phyloP scores from a whole-genome alignment of 345 rosid species.

The Moricandia moricandioides region DNA sequence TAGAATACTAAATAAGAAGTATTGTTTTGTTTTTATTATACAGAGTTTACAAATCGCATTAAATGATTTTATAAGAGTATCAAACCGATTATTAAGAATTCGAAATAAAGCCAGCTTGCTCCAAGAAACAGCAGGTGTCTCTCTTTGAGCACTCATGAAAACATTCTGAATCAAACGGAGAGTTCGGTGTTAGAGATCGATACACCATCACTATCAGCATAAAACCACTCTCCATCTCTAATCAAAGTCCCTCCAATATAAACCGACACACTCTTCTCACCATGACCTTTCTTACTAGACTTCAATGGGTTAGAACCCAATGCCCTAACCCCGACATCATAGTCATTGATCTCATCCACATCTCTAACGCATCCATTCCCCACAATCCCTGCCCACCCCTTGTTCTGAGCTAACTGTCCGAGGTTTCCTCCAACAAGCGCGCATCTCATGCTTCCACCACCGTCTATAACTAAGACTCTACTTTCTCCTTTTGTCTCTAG shows the following conservation, averaged over 20 bases:
- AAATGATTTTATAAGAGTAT: not conserved
- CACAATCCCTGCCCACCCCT: slow-evolving; percentile 78
- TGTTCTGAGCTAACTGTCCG: slow-evolving; percentile 68
- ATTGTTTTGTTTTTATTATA: no score
- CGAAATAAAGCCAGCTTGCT: not conserved
- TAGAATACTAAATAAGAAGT: no score
- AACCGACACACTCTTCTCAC: slow-evolving; percentile 63
- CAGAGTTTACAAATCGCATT: not conserved
- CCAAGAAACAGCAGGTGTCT: not conserved
- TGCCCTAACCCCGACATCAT: slow-evolving; percentile 76
- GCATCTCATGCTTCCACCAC: slow-evolving; percentile 88
- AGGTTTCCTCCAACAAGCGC: slow-evolving; percentile 85
- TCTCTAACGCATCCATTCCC: slow-evolving; percentile 86
- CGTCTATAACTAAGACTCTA: slow-evolving; percentile 76
- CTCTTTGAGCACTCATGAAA: not conserved
- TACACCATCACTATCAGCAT: slow-evolving; percentile 80
- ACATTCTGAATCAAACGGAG: slow-evolving; percentile 39
- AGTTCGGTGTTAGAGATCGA: slow-evolving; percentile 61
- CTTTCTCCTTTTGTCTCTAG: slow-evolving; percentile 80
- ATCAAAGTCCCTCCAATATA: slow-evolving; percentile 59
- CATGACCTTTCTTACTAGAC: slow-evolving; percentile 70
- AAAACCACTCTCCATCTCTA: slow-evolving; percentile 79
- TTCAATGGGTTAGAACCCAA: slow-evolving; percentile 77
- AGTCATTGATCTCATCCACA: slow-evolving; percentile 75
- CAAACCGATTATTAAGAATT: not conserved